phyloP scores from a whole-genome alignment of 139 green algal species.

The Chlorella sorokiniana region DNA sequence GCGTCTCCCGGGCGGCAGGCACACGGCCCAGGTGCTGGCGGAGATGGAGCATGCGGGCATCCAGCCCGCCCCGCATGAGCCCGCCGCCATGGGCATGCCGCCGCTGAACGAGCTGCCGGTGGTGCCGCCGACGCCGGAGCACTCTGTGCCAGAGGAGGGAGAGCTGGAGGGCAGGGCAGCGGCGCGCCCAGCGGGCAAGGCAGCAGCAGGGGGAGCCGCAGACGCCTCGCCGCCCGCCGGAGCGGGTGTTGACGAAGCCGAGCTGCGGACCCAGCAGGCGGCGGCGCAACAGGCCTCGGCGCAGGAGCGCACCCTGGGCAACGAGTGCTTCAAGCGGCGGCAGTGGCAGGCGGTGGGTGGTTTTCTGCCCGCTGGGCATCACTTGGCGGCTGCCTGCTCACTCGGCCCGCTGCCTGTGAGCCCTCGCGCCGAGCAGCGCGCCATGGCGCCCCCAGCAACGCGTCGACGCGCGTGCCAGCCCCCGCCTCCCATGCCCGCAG shows the following conservation, averaged over 20 bases:
- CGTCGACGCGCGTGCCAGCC: too few relatives aligned
- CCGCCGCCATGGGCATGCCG: neutral
- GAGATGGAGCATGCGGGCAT: slow-evolving; percentile 8
- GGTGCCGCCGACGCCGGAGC: neutral
- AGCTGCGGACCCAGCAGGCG: neutral
- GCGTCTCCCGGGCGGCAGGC: too few relatives aligned
- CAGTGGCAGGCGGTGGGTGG: slow-evolving; percentile 17
- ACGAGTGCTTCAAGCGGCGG: slow-evolving; percentile 6
- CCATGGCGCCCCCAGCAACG: too few relatives aligned
- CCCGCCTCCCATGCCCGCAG: neutral
- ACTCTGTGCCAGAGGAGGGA: neutral
- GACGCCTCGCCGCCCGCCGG: neutral
- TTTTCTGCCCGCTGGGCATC: neutral
- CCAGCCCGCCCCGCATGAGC: neutral
- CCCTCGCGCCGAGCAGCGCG: too few relatives aligned
- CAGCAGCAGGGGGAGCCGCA: neutral
- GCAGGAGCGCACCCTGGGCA: neutral
- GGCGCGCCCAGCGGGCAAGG: neutral
- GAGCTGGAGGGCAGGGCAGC: neutral
- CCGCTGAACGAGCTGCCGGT: neutral
- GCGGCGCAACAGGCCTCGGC: neutral
- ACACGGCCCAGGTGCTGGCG: neutral
- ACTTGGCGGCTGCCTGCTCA: neutral
- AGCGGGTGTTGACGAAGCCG: neutral
- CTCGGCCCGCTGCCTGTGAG: neutral